Evolutionary conservation across 306 rosid species (phyloP), one percentile per base, ranked within the genome.

Genomic region (Fragaria iinumae): DNA sequence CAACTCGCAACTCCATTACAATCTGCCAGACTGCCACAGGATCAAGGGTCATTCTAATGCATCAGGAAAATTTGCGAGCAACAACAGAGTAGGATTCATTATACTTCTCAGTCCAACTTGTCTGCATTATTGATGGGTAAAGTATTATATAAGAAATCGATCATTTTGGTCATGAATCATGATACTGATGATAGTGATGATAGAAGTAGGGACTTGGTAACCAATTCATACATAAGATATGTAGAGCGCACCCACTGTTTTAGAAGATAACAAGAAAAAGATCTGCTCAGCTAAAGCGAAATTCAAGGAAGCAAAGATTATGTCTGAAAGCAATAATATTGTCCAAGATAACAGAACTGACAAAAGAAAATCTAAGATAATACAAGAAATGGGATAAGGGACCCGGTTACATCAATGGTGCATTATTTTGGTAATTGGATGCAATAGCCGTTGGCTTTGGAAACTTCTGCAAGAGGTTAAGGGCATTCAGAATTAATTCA

Each of bases 231-330:
- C 6, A 11, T 3, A 0, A 14, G 14, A 57, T 23, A 11, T 25
- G 29, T 67, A 11, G 10, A 32, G 59, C n/a, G 59, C n/a, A 65
- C 18, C 34, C 18, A 53, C 39, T 18, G 27, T 38, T n/a, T 25
- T 32, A 60, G 36, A 73, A 23, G 76, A 74, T 32, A 67, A 69
- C 38, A 44, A 72, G 25, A 50, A 45, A 71, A 27, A 13, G 6
- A 36, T 49, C 49, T 38, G 50, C 65, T 21, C 67, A 48, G 60
- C 72, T 49, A 79, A 52, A 77, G 50, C 72, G 43, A 73, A 68
- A 47, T 77, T 68, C 66, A 68, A 82, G 71, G 73, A 67, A 67
- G 69, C 73, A 76, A 80, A 63, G 80, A 70, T 66, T 43, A 8
- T 50, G 25, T 14, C 63, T 59, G 47, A 69, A 38, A 36, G 34